A percentile compares a stretch with the other conserved stretches of the same genome.
Evolutionary conservation across 371 early-diverging fungal species (phyloP).

Genomic region (Rhizomucor miehei): DNA sequence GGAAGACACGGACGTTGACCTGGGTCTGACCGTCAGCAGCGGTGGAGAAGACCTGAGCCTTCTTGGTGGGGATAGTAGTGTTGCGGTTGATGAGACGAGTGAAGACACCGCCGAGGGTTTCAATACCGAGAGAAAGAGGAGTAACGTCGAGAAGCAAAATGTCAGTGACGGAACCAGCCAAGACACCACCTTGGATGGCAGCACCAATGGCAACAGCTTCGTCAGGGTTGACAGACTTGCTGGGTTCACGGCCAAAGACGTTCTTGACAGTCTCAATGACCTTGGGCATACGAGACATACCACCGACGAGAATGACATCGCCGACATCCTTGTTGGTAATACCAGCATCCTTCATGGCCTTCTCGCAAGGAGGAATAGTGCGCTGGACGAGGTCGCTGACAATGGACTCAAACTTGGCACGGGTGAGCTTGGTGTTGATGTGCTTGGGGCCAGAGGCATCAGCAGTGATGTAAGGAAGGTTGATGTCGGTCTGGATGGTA

Average conservation of each 20-base stretch:
- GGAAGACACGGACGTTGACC: conserved; percentile 97
- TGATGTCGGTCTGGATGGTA: conserved; percentile 91
- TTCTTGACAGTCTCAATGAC: conserved; percentile 91
- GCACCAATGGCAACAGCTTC: conserved; percentile 99
- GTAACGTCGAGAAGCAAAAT: conserved; percentile 97
- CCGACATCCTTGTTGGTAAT: conserved; percentile 78
- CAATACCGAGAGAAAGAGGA: conserved; percentile 98
- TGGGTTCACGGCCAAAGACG: conserved; percentile 90
- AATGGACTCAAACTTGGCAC: conserved; percentile 89
- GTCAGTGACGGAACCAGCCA: conserved; percentile 94
- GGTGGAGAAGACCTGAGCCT: conserved; percentile 99
- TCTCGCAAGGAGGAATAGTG: conserved; percentile 94
- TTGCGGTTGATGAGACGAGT: conserved; percentile 97
- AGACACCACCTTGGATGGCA: conserved; percentile 98
- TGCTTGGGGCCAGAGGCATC: conserved; percentile 95
- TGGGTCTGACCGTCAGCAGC: conserved; percentile 99
- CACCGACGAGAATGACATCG: conserved; percentile 99
- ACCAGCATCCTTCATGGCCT: conserved; percentile 96
- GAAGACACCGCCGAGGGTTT: conserved; percentile 97
- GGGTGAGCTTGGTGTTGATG: conserved; percentile 90
- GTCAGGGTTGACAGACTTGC: conserved; percentile 97
- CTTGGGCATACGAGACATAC: conserved; percentile 99
- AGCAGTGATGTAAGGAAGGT: conserved; percentile 94
- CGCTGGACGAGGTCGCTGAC: conserved; percentile 81
- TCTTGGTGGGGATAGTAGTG: conserved; percentile 99